phyloP scores from a whole-genome alignment of 192 early-diverging fungal genomes.

The Entomortierella beljakovae region DNA sequence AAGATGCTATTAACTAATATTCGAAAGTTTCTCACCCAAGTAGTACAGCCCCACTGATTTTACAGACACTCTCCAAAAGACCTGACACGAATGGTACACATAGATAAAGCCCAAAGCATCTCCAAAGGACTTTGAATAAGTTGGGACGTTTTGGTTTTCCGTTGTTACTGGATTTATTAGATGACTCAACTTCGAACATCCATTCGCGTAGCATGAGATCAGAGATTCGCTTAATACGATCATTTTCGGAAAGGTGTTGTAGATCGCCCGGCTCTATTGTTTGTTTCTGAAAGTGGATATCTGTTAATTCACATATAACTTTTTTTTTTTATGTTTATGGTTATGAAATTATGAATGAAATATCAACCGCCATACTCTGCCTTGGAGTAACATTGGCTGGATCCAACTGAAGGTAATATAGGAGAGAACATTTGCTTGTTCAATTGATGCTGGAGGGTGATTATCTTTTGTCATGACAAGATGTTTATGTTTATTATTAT shows the following conservation, averaged over 20 bases:
- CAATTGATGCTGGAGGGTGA: conserved; percentile 40
- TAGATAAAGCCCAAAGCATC: conserved; percentile 50
- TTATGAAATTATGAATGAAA: background rate
- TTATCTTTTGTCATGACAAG: conserved; percentile 38
- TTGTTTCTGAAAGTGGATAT: conserved; percentile 15
- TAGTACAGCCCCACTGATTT: conserved; percentile 56
- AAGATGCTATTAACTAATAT: background rate
- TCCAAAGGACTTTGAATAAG: conserved; percentile 29
- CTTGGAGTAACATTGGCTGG: conserved; percentile 39
- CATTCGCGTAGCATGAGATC: conserved; percentile 36
- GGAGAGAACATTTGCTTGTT: conserved; percentile 30
- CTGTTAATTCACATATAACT: background rate
- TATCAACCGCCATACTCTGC: conserved; percentile 26
- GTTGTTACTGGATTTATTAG: conserved; percentile 9
- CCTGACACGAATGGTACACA: conserved; percentile 34
- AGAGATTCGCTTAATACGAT: conserved; percentile 44
- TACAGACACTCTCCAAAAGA: conserved; percentile 38
- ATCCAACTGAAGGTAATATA: conserved; percentile 55
- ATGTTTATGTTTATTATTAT: too few relatives aligned
- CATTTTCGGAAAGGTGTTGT: conserved; percentile 38
- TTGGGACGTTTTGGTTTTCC: conserved; percentile 34
- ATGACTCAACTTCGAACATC: conserved; percentile 34
- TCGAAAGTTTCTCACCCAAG: conserved; percentile 38
- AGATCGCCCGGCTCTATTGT: conserved; percentile 41
- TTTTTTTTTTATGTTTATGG: conserved; percentile 11